Conservation (phyloP, 2,329 filamentous ascomycete species). For the Penicillium hesseltinei region DNA sequence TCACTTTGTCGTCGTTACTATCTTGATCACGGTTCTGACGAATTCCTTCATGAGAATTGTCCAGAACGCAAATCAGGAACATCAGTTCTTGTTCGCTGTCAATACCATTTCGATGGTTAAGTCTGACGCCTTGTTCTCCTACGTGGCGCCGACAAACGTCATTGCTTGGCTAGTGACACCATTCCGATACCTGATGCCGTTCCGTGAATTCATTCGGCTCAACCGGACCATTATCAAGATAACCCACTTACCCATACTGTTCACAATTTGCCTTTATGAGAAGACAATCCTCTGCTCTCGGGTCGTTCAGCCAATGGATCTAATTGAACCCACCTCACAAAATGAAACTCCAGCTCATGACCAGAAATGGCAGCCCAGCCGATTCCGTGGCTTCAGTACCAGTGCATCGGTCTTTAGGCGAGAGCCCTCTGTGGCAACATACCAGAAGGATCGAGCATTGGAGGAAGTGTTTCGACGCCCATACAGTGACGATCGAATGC, state of each 20-base stretch:
- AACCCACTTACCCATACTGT: conserved; percentile 84
- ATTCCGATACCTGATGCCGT: conserved; percentile 73
- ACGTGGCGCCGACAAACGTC: conserved; percentile 87
- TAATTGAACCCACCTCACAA: conserved; percentile 69
- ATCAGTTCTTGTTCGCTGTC: conserved; percentile 88
- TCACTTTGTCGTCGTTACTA: conserved; percentile 92
- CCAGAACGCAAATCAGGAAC: conserved; percentile 88
- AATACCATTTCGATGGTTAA: conserved; percentile 98
- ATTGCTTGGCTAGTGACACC: conserved; percentile 87
- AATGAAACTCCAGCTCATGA: conserved; percentile 53
- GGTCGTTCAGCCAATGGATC: conserved; percentile 78
- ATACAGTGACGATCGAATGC: conserved; percentile 60
- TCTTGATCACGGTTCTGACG: conserved; percentile 90
- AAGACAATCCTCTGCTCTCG: conserved; percentile 70
- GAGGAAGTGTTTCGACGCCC: conserved; percentile 84
- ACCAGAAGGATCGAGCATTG: conserved; percentile 82
- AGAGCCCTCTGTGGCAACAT: conserved; percentile 84
- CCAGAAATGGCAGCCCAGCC: conserved; percentile 56
- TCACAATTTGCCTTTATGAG: conserved; percentile 85
- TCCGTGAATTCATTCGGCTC: conserved; percentile 76
- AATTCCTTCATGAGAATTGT: conserved; percentile 96
- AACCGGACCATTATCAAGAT: conserved; percentile 90
- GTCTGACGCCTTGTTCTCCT: conserved; percentile 93
- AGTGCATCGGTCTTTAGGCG: conserved; percentile 61
- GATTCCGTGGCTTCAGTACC: conserved; percentile 70